Base-by-base conservation (phyloP, 768 basidiomycete species). In the Agrocybe chaxingu region DNA sequence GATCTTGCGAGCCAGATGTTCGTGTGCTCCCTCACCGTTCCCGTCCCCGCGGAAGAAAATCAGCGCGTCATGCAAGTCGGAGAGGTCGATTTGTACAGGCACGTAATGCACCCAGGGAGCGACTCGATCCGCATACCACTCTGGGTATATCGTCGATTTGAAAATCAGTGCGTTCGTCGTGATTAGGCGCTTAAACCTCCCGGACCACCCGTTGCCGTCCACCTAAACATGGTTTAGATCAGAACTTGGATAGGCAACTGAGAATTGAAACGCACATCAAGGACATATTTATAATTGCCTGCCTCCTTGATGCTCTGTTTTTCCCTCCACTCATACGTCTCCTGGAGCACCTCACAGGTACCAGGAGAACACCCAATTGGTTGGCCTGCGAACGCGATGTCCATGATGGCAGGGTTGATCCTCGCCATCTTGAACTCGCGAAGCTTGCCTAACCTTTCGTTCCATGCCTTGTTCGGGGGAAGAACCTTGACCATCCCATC, bases 61-160 rank as follows among this genome's bases (percentile, higher is more conserved):
- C 40, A 88, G 72, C 3, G 81, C 70, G 55, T 91, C 89, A 62
- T 87, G 78, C 3, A 91, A 64, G 63, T 90, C 87, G 0, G 77
- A 74, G 8, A 85, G 75, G 54, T 86, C 83, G 0, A 85, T 52
- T 54, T 82, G 78, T 3, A 89, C 70, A 2, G 87, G 87, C 0
- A 89, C 74, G 60, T 89, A 90, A 63, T 89, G 87, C 8, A 87
- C 71, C 85, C 86, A 88, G 0, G 86, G 83, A 30, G 70, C 74
- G 40, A 83, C 69, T 8, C 82, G 76, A 49, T 82, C 79, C 10
- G 66, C 69, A 52, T 69, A 84, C 87, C 87, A 89, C 66, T 88
- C 87, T 0, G 85, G 85, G 59, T 84, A 87, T 53, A 87, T 76
- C 0, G 85, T 87, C 33, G 81, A 72, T 60, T 88, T 87, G 69